phyloP scores from a whole-genome alignment of 805 yeast species.

The Pichia kluyveri region DNA sequence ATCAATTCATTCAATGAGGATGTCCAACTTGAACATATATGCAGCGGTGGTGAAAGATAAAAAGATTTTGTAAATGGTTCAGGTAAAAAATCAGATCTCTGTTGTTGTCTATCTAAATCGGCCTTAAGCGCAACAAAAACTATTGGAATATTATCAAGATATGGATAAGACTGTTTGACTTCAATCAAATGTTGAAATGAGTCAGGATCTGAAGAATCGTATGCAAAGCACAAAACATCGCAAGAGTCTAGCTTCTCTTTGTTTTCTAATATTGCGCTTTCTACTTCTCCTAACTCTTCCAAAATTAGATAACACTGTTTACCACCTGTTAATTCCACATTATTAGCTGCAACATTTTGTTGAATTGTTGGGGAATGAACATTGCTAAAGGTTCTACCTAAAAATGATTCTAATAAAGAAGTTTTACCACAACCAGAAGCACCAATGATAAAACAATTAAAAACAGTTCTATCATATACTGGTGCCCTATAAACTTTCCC shows the following conservation, averaged over 20 bases:
- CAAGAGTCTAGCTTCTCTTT: slow-evolving; percentile 64
- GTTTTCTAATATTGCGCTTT: slow-evolving; percentile 73
- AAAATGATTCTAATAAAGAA: slow-evolving; percentile 71
- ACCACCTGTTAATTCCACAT: slow-evolving; percentile 89
- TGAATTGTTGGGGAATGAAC: slow-evolving; percentile 72
- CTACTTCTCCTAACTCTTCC: slow-evolving; percentile 85
- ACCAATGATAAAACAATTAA: slow-evolving; percentile 84
- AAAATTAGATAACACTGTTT: slow-evolving; percentile 87
- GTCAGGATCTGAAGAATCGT: slow-evolving; percentile 95
- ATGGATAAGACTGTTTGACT: slow-evolving; percentile 49
- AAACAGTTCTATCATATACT: slow-evolving; percentile 78
- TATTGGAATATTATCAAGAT: slow-evolving; percentile 60
- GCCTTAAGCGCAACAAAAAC: slow-evolving; percentile 91
- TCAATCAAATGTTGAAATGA: slow-evolving; percentile 78
- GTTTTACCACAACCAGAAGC: slow-evolving; percentile 83
- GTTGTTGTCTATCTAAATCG: slow-evolving; percentile 92
- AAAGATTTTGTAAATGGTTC: slow-evolving; percentile 70
- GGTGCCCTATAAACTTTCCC: slow-evolving; percentile 58
- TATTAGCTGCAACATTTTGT: slow-evolving; percentile 79
- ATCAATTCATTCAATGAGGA: slow-evolving; percentile 78
- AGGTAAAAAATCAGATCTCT: slow-evolving; percentile 76
- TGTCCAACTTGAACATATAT: slow-evolving; percentile 85
- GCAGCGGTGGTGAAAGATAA: slow-evolving; percentile 71
- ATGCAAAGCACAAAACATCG: slow-evolving; percentile 82
- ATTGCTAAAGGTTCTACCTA: slow-evolving; percentile 64